Base-by-base conservation (phyloP, 306 rosid genomes). In the Rosa lucieae region DNA sequence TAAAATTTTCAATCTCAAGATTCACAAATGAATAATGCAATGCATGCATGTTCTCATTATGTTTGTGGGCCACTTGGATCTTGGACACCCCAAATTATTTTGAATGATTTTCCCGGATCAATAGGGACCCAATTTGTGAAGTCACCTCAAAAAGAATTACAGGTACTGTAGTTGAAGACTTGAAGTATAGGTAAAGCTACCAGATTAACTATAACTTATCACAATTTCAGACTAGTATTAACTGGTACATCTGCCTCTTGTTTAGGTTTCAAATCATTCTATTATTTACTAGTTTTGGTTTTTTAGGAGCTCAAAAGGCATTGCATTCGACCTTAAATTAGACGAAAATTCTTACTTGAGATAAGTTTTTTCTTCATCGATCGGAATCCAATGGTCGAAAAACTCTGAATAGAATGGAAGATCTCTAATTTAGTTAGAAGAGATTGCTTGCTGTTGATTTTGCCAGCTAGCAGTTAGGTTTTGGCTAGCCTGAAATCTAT, bases 21-120 rank as follows among this genome's bases (percentile, higher is more conserved):
- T 74, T 65, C 61, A 80, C 71, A 84, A 70, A 13, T 86, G 77
- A 84, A 67, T 81, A 72, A 39, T 51, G 70, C 29, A 65, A 35
- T 35, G 70, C 84, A 79, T 84, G 77, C 43, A 67, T 21, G 75
- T 68, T 77, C 80, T 35, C 67, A 69, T 76, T 12, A 74, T 72
- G 14, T 21, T 40, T 32, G 77, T 75, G 85, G 73, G 78, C n/a
- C 74, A 67, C 21, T 78, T 74, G 17, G 18, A 65, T 52, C 63
- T 20, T 73, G 75, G 47, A 70, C 70, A 18, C 71, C 23, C 48
- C 23, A 39, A 37, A 8, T 67, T 42, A 63, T 76, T 48, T 48
- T 67, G 29, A 77, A 52, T 26, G 78, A 3, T 74, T 40, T 10
- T 14, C 10, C 20, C 9, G 8, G 15, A 20, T 35, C 43, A 39